These are phyloP conservation scores for Hypoxylon crocopeplum DNA, from an alignment of 495 filamentous ascomycete species.

Conservation along the genomic window DNA sequence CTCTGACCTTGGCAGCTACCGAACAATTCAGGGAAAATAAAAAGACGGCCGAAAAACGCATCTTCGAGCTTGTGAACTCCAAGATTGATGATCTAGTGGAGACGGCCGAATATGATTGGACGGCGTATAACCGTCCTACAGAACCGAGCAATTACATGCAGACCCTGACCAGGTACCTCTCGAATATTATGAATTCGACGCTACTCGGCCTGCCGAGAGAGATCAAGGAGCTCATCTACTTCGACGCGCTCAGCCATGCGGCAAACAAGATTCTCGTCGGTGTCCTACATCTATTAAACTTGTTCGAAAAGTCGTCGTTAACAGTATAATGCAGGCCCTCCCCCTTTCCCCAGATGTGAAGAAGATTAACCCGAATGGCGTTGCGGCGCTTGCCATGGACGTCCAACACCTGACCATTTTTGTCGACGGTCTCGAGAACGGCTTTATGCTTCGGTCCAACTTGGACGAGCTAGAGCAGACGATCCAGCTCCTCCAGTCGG, in stretches of 20 bases:
- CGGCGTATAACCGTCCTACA: constrained; percentile 64
- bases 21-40: constrained; percentile 87
- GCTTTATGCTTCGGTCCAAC: constrained; percentile 79
- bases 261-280: constrained; percentile 82
- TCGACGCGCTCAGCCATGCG: constrained; percentile 91
- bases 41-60: constrained; percentile 94
- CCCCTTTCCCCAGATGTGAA: constrained; percentile 81
- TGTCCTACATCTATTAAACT: not conserved
- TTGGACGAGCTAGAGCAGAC: constrained; percentile 94
- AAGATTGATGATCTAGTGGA: constrained; percentile 98
- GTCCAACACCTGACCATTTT: constrained; percentile 83
- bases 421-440: constrained; percentile 79
- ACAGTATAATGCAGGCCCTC: constrained; percentile 61
- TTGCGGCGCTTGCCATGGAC: constrained; percentile 79
- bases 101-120: constrained; percentile 97
- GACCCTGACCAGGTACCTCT: constrained; percentile 89
- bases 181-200: constrained; percentile 94
- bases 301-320: not conserved
- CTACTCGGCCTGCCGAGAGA: constrained; percentile 88
- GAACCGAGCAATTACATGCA: constrained; percentile 93
- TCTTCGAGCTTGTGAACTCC: constrained; percentile 97
- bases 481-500: constrained; percentile 79
- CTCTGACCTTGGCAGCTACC: constrained; percentile 79
- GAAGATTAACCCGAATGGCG: constrained; percentile 86
- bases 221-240: constrained; percentile 97